Base-by-base conservation (phyloP, 495 filamentous ascomycete genomes). In the Penicillium diatomitis region DNA sequence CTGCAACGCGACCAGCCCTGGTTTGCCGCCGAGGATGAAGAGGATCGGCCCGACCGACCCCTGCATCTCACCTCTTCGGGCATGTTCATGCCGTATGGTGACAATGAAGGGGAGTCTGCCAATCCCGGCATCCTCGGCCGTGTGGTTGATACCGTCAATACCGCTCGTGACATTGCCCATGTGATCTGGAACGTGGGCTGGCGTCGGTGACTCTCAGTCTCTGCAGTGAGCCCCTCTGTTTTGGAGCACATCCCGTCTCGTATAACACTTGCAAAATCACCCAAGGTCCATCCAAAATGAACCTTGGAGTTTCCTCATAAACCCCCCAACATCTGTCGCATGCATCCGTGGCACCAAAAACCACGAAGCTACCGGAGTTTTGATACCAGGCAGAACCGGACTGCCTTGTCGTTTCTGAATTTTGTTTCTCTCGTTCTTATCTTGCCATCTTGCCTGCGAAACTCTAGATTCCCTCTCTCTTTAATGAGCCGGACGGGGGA, bases 121-220 rank as follows among this genome's bases (percentile, higher is more conserved):
- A 73, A 70, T 39, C 68, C 77, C 31, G 74, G 78, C 20, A 68
- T 97, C 34, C 79, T 96, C 53, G 87, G 88, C 49, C 79, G 83
- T 53, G 84, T 96, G 27, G 82, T 92, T 59, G 88, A 97, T 63
- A 92, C 90, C 38, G 87, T 98, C 58, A 96, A 98, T 71, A 97
- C 91, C 6, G 90, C 91, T 38, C 84, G 83, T 54, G 92, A 98
- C 57, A 98, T 98, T 56, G 89, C 86, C 35, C 88, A 95, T 71
- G 90, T 97, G 35, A 88, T 97, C 54, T 95, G 89, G 90, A 98
- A 98, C 62, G 92, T 97, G 47, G 91, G 91, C 34, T 96, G 91
- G 92, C 80, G 86, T 55, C 76, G 80, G 53, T 90, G 59, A 85
- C 11, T 20, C 6, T 20, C 42, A 3, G 27, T 38, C 8, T 28